Percentiles rank a stretch among this genome's conserved stretches.
Conservation (phyloP, 1,284 basidiomycete genomes). For the Taiwanofungus camphoratus region DNA sequence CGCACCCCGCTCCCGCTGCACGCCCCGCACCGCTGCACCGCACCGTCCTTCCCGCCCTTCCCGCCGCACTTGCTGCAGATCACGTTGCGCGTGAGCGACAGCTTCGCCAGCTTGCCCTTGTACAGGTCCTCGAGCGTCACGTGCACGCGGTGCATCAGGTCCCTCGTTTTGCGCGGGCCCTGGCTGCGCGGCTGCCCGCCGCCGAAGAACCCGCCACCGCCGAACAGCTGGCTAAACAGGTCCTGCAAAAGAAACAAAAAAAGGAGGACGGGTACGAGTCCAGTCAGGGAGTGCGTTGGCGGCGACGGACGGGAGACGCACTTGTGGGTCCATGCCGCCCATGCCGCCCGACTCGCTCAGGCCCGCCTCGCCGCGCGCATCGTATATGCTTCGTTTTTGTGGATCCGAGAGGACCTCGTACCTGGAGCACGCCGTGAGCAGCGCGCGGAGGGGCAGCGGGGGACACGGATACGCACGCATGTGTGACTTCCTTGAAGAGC, state of each 20-base stretch:
- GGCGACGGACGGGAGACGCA: constrained; percentile 27
- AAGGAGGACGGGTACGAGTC: constrained; percentile 5
- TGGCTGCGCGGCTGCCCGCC: constrained; percentile 57
- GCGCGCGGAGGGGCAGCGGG: too few relatives aligned
- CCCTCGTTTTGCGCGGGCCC: constrained; percentile 96
- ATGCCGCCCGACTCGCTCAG: constrained; percentile 83
- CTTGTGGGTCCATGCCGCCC: constrained; percentile 95
- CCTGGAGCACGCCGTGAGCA: constrained; percentile 31
- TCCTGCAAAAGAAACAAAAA: constrained; percentile 48
- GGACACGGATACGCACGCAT: constrained; percentile 81
- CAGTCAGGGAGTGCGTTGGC: neutral
- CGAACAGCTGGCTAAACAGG: constrained; percentile 96
- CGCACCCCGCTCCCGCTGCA: constrained; percentile 93
- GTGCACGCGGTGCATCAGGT: constrained; percentile 95
- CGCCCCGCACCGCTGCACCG: constrained; percentile 74
- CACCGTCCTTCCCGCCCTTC: constrained; percentile 96
- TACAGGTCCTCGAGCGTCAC: constrained; percentile 98
- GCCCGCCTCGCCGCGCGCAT: constrained; percentile 92
- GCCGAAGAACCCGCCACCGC: constrained; percentile 61
- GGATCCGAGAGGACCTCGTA: constrained; percentile 94
- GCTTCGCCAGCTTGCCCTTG: constrained; percentile 97
- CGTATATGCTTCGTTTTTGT: constrained; percentile 83
- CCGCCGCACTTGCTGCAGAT: constrained; percentile 94
- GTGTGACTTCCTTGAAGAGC: constrained; percentile 95
- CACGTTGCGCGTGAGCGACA: constrained; percentile 93